phyloP scores from a whole-genome alignment of 768 basidiomycete genomes.

The Suillus weaverae region DNA sequence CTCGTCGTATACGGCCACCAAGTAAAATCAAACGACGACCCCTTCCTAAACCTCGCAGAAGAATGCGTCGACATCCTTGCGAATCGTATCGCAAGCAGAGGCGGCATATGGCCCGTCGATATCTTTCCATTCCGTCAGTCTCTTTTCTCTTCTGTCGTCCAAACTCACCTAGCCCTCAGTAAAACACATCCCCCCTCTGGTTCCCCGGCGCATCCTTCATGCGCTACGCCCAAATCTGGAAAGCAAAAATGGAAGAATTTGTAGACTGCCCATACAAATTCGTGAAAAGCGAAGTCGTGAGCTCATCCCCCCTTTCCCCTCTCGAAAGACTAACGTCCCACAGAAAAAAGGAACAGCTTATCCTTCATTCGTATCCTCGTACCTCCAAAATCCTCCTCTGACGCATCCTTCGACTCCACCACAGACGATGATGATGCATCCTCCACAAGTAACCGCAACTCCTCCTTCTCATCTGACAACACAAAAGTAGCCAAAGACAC shows the following conservation, averaged over 20 bases:
- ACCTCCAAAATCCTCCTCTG: conserved; percentile 28
- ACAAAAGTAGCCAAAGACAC: neutral
- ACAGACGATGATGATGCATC: neutral
- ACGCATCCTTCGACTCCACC: neutral
- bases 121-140: conserved; percentile 36
- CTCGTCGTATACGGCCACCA: conserved; percentile 65
- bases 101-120: conserved; percentile 45
- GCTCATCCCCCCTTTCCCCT: conserved; percentile 29
- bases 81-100: conserved; percentile 44
- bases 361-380: conserved; percentile 50
- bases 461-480: neutral
- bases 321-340: conserved; percentile 37
- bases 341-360: conserved; percentile 45
- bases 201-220: conserved; percentile 69
- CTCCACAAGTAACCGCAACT: neutral
- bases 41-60: conserved; percentile 41
- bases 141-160: neutral
- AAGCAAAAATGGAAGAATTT: conserved; percentile 60
- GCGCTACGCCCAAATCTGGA: conserved; percentile 60
- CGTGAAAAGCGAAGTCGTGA: conserved; percentile 60
- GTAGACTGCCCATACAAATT: conserved; percentile 63
- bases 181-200: conserved; percentile 61
- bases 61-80: conserved; percentile 43
- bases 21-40: conserved; percentile 39
- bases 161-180: conserved; percentile 30